Conservation (phyloP, 139 green algal genomes). For the Chlamydomonas asymmetrica region DNA sequence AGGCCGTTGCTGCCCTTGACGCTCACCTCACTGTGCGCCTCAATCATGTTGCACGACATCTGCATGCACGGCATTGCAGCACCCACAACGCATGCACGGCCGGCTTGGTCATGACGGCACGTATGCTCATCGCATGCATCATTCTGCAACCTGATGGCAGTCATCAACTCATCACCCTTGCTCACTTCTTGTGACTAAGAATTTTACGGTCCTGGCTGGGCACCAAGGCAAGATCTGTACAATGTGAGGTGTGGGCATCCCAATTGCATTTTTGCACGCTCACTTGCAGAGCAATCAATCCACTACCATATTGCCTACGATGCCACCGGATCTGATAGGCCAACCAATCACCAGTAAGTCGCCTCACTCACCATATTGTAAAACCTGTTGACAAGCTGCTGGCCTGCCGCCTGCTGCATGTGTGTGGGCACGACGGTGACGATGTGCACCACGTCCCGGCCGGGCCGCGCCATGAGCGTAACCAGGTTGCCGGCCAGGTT, state of each 20-base stretch:
- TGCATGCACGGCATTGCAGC: background rate
- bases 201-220: no score
- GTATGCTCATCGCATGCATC: no score
- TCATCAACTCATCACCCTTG: no score
- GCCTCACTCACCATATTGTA: no score
- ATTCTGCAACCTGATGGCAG: no score
- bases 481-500: conserved; percentile 34
- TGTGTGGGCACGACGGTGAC: conserved; percentile 29
- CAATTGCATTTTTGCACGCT: background rate
- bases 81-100: no score
- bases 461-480: conserved; percentile 30
- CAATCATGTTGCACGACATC: conserved; percentile 21
- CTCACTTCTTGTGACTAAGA: no score
- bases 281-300: background rate
- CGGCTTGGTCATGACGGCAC: no score
- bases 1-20: conserved; percentile 36
- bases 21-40: conserved; percentile 28
- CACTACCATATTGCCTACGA: background rate
- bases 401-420: conserved; percentile 11
- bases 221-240: no score
- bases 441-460: conserved; percentile 30
- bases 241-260: background rate
- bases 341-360: no score
- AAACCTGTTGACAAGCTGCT: conserved; percentile 27
- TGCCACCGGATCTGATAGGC: no score